Evolutionary conservation across 768 basidiomycete genomes (phyloP).

Genomic region (Hypsizygus marmoreus): DNA sequence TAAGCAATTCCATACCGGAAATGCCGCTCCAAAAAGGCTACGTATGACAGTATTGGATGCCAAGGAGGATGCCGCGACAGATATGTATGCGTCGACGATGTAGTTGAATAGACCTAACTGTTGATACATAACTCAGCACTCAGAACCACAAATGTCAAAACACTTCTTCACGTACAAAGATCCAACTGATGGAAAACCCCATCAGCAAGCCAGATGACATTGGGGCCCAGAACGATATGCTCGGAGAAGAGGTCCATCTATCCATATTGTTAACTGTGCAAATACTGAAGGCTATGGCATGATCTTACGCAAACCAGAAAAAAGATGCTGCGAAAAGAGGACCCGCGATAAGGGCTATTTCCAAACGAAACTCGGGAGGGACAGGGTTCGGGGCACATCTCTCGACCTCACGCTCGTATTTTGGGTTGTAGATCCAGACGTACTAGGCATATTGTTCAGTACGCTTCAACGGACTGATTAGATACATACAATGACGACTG

Average conservation of each 20-base stretch:
- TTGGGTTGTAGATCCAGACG: constrained; percentile 47
- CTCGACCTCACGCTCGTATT: constrained; percentile 44
- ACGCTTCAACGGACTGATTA: not conserved
- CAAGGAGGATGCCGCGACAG: constrained; percentile 57
- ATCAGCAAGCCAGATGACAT: constrained; percentile 48
- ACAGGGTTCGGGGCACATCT: constrained; percentile 52
- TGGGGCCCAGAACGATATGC: constrained; percentile 54
- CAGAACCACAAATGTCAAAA: not conserved
- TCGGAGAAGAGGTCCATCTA: constrained; percentile 62
- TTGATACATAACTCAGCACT: not conserved
- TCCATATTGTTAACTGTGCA: not conserved
- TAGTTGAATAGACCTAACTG: constrained; percentile 61
- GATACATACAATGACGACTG: constrained; percentile 42
- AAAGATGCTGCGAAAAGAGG: constrained; percentile 55
- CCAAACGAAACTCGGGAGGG: constrained; percentile 61
- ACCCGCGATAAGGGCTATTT: constrained; percentile 48
- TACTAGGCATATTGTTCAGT: constrained; percentile 35
- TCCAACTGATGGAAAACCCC: constrained; percentile 55
- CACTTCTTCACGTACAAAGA: constrained; percentile 57
- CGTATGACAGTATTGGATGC: constrained; percentile 55
- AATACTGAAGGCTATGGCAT: constrained; percentile 2
- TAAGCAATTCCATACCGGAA: constrained; percentile 37
- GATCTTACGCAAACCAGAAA: constrained; percentile 63
- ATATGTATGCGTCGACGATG: constrained; percentile 60
- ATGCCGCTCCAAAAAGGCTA: constrained; percentile 53